Base-by-base conservation (phyloP, 1,284 basidiomycete genomes). In the Grifola frondosa region DNA sequence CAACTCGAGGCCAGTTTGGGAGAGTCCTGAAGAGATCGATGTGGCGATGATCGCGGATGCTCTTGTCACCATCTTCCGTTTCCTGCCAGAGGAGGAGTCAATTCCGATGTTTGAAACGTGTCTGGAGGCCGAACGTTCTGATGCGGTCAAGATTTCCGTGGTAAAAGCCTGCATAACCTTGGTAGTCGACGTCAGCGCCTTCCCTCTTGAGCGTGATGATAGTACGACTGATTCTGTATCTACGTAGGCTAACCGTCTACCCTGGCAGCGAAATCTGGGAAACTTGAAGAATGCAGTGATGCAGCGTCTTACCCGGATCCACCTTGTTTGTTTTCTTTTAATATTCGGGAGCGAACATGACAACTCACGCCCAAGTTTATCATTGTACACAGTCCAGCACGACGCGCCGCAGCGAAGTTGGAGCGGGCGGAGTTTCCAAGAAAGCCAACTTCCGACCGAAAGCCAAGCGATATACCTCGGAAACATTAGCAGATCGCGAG, bases 21-120 rank as follows among this genome's bases (percentile, higher is more conserved):
- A 88, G 40, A 69, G 70, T 0, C 61, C 64, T 4, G 86, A 88
- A 1, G 81, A 88, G 40, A 79, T 90, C 29, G 89, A 94, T 55
- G 74, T 88, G n/a, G 76, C 81, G n/a, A 68, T 92, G 19, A 81
- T 88, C 53, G 81, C 85, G 2, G 86, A 91, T 54, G 81, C 81
- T 0, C 67, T 94, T 5, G 83, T 86, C 1, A 77, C 78, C 1
- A 65, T 91, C 9, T 91, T 80, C 60, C 78, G 88, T 11, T 87
- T 84, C 56, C 64, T 88, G 28, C 75, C 85, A 0, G 66, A 73
- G 33, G 75, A 81, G 39, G 84, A 87, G 31, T 73, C 77, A 1
- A 50, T 82, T 8, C 67, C 69, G 2, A 60, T 90, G 15, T 87
- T 91, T 55, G 60, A 69, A 20, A 67, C 69, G 3, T 88, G 84